phyloP scores from a whole-genome alignment of 805 yeast species.

The Blastobotrys muscicola region DNA sequence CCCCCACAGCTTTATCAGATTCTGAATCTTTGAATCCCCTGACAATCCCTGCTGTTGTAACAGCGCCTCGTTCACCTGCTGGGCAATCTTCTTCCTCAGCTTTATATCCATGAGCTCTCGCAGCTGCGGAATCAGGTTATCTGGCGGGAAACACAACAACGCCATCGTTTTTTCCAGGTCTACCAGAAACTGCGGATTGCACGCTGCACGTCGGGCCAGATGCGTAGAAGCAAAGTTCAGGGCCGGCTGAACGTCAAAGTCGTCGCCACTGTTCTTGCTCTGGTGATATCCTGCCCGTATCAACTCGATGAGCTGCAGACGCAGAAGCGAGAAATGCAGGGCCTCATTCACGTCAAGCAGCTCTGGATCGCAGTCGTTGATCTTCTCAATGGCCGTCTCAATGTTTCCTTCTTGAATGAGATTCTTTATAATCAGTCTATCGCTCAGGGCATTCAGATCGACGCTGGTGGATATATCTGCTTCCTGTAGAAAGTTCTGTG shows the following conservation, averaged over 20 bases:
- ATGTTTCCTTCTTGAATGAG: slow-evolving; percentile 53
- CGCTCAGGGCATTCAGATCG: slow-evolving; percentile 44
- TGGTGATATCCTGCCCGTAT: slow-evolving; percentile 44
- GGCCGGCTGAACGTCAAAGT: slow-evolving; percentile 17
- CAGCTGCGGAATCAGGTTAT: slow-evolving; percentile 33
- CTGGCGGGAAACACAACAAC: slow-evolving; percentile 44
- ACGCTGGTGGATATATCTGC: slow-evolving; percentile 22
- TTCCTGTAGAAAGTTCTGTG: slow-evolving; percentile 52
- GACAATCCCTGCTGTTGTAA: slow-evolving; percentile 32
- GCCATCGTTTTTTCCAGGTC: slow-evolving; percentile 83
- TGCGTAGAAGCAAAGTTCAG: slow-evolving; percentile 31
- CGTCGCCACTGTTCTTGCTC: slow-evolving; percentile 17
- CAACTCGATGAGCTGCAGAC: slow-evolving; percentile 72
- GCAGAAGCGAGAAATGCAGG: slow-evolving; percentile 61
- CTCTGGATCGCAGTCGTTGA: slow-evolving; percentile 54
- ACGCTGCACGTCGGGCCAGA: slow-evolving; percentile 43
- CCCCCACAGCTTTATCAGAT: slow-evolving; percentile 51
- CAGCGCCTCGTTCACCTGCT: slow-evolving; percentile 59
- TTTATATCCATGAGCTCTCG: slow-evolving; percentile 48
- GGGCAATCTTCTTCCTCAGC: slow-evolving; percentile 56
- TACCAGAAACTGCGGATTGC: slow-evolving; percentile 42
- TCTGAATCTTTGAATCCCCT: slow-evolving; percentile 36
- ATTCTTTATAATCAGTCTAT: slow-evolving; percentile 44
- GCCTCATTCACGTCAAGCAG: slow-evolving; percentile 53
- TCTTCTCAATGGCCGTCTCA: slow-evolving; percentile 43